Evolutionary conservation across 768 basidiomycete species (phyloP).

Genomic region (Mycena epipterygia): DNA sequence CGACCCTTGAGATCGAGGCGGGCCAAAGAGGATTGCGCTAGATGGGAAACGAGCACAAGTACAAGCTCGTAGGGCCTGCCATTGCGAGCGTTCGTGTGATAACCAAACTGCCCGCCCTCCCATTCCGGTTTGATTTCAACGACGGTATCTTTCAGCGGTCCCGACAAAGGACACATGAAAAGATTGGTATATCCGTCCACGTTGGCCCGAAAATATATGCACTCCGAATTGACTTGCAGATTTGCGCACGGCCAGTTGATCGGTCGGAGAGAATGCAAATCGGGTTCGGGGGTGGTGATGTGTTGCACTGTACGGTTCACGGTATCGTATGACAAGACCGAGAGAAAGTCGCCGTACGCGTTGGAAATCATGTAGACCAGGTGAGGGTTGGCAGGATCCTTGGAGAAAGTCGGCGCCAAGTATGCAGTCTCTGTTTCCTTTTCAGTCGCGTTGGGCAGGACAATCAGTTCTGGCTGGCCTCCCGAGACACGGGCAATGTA

Average conservation of each 20-base stretch:
- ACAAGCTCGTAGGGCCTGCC: conserved; percentile 49
- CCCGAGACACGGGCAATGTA: conserved; percentile 52
- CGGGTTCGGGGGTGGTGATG: conserved; percentile 51
- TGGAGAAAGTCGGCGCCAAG: conserved; percentile 45
- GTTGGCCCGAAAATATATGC: conserved; percentile 52
- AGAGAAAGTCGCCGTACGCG: conserved; percentile 55
- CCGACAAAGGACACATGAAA: conserved; percentile 47
- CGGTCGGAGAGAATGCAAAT: conserved; percentile 49
- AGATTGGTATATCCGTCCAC: conserved; percentile 53
- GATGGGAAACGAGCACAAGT: conserved; percentile 47
- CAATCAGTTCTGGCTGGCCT: conserved; percentile 44
- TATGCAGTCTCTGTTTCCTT: conserved; percentile 42
- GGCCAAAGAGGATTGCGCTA: conserved; percentile 46
- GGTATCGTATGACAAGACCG: conserved; percentile 52
- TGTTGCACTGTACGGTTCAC: conserved; percentile 46
- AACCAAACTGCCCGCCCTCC: conserved; percentile 48
- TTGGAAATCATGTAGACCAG: conserved; percentile 50
- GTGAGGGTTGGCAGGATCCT: conserved; percentile 45
- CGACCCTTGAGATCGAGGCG: conserved; percentile 45
- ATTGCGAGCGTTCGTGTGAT: conserved; percentile 48
- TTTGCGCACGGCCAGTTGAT: conserved; percentile 49
- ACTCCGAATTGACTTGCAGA: conserved; percentile 43
- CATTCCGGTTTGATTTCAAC: conserved; percentile 48
- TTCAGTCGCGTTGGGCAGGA: conserved; percentile 51
- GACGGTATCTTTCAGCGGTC: conserved; percentile 43